Evolutionary conservation across 352 stramenopile genomes (phyloP).

Genomic region (Saprolegnia parasitica): DNA sequence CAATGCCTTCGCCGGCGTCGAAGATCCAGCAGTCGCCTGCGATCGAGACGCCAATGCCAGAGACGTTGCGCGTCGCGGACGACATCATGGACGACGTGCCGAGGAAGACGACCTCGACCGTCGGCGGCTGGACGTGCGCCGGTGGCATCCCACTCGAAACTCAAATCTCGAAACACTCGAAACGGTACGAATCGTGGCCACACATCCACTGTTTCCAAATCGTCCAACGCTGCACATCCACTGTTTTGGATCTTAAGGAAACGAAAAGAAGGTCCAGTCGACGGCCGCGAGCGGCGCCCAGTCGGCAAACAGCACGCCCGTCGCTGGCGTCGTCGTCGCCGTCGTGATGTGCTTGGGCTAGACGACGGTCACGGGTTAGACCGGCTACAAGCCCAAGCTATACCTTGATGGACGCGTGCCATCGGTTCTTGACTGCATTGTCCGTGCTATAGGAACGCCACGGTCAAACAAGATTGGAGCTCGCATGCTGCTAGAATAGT

Average conservation of each 20-base stretch:
- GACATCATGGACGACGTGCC: constrained; percentile 28
- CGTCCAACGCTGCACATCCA: too few relatives aligned
- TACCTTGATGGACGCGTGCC: constrained; percentile 44
- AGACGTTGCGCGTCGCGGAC: constrained; percentile 24
- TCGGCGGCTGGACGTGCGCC: constrained; percentile 7
- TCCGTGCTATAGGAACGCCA: constrained; percentile 63
- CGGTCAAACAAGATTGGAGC: neutral
- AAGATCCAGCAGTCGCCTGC: constrained; percentile 29
- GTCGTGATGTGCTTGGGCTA: neutral
- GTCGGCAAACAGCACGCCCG: neutral
- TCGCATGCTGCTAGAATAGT: neutral
- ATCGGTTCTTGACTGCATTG: constrained; percentile 98
- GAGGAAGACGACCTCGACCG: constrained; percentile 28
- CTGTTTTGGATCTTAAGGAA: neutral
- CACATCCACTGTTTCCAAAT: too few relatives aligned
- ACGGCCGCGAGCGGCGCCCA: neutral
- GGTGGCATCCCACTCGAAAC: neutral
- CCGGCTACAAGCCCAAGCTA: too few relatives aligned
- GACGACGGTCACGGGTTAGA: too few relatives aligned
- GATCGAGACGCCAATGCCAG: constrained; percentile 27
- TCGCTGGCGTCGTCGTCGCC: neutral
- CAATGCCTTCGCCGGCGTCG: constrained; percentile 27
- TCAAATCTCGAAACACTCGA: too few relatives aligned
- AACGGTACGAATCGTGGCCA: too few relatives aligned
- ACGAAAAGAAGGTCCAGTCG: neutral